Evolutionary conservation across 2,329 filamentous ascomycete genomes (phyloP), one percentile per base, ranked within the genome.

Genomic region (Hypomyces rosellus): DNA sequence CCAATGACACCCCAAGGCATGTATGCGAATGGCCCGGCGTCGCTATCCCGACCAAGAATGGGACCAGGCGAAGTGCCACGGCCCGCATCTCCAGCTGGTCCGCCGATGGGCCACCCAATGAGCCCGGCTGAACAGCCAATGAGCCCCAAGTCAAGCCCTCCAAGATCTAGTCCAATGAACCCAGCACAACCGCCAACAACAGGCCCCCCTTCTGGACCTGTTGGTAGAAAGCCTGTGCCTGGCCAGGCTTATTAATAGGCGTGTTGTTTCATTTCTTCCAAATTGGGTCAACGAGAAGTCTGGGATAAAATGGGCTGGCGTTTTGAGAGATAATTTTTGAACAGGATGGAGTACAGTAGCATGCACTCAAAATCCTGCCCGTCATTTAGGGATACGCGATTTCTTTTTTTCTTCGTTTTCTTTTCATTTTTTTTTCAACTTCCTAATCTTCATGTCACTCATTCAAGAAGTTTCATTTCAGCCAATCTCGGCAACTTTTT

Each of bases 151-250:
- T 67, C 68, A 53, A 73, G 66, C 40, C 72, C 72, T 34, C 67
- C 73, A 2, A 73, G 75, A 50, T 65, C 73, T 44, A 71, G 72
- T 55, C 71, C 72, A 5, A 74, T 77, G 71, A 74, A 71, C 57
- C 74, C 74, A 37, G 64, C 55, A 25, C 61, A 63, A 42, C 59
- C 59, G 5, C 61, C 63, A 15, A 62, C 56, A 45, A 67, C 55
- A 48, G 63, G 59, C 49, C 67, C 65, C 50, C 63, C 68, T 37
- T 64, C 70, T 30, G 72, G 69, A 38, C 67, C 73, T 22, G 69
- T 80, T 52, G 71, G 66, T 57, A 74, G 78, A 49, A 82, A 82
- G 63, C 77, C 79, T 22, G 74, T 82, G 38, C 76, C 78, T 5
- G 76, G 76, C 34, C 77, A 80, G 63, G 76, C 77, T 4, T 74